phyloP scores from a whole-genome alignment of 495 filamentous ascomycete species.

The Penicillium pancosmium region DNA sequence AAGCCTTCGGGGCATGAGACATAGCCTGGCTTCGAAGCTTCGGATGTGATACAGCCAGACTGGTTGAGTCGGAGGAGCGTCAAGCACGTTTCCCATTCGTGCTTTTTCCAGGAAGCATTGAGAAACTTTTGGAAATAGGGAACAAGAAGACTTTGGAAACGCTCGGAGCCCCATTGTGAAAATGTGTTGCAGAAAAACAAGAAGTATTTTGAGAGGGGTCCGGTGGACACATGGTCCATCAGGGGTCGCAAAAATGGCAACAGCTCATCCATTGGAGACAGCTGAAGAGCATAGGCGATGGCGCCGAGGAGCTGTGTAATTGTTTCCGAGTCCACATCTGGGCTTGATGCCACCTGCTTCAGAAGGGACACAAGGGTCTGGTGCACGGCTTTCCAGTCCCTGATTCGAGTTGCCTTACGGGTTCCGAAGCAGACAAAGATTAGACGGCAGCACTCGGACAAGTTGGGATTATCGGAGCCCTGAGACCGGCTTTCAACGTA shows the following conservation, averaged over 20 bases:
- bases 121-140: slow-evolving; percentile 87
- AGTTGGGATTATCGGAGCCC: slow-evolving; percentile 37
- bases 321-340: slow-evolving; percentile 44
- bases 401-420: slow-evolving; percentile 74
- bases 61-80: slow-evolving; percentile 69
- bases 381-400: slow-evolving; percentile 69
- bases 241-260: slow-evolving; percentile 67
- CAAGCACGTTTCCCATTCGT: slow-evolving; percentile 69
- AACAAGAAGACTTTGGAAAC: slow-evolving; percentile 75
- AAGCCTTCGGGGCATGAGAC: slow-evolving; percentile 66
- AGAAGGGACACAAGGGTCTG: slow-evolving; percentile 59
- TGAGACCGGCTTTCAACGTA: slow-evolving; percentile 44
- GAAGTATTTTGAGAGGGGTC: slow-evolving; percentile 67
- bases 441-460: slow-evolving; percentile 59
- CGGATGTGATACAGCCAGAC: slow-evolving; percentile 49
- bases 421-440: slow-evolving; percentile 72
- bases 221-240: slow-evolving; percentile 64
- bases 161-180: slow-evolving; percentile 68
- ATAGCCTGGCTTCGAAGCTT: slow-evolving; percentile 53
- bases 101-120: slow-evolving; percentile 67
- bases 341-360: slow-evolving; percentile 39
- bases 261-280: slow-evolving; percentile 78
- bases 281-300: slow-evolving; percentile 68
- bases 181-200: slow-evolving; percentile 82
- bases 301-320: slow-evolving; percentile 63